Percentiles rank a stretch among this genome's conserved stretches.
These are phyloP conservation scores for Pichia inconspicua DNA, from an alignment of 1,139 yeast genomes.

Conservation along the genomic window DNA sequence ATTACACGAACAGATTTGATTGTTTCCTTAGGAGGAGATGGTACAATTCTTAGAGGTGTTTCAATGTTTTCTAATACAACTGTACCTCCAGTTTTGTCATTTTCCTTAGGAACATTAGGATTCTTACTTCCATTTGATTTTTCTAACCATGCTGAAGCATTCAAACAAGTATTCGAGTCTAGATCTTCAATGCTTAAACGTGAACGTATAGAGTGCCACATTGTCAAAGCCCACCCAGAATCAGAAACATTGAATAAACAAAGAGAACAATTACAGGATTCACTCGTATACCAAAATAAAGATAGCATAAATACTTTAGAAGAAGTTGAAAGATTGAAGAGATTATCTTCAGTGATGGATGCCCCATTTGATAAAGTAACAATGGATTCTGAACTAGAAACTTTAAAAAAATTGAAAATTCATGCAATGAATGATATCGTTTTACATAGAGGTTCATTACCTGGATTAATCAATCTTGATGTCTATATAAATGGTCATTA, in stretches of 20 bases:
- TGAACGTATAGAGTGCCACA: conserved; percentile 69
- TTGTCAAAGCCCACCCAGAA: conserved; percentile 34
- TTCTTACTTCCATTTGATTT: conserved; percentile 84
- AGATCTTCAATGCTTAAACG: conserved; percentile 68
- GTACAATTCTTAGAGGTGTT: conserved; percentile 62
- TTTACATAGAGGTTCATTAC: conserved; percentile 81
- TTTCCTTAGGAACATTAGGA: conserved; percentile 88
- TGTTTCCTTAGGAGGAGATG: conserved; percentile 92
- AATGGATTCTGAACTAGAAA: conserved; percentile 6
- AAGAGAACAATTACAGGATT: conserved; percentile 10
- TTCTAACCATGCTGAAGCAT: conserved; percentile 50
- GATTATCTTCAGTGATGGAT: conserved; percentile 13
- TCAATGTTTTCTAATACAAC: conserved; percentile 54
- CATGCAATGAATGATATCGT: conserved; percentile 92
- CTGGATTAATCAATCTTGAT: conserved; percentile 77
- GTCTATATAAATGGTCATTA: conserved; percentile 74
- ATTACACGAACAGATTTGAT: conserved; percentile 57
- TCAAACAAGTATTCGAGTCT: conserved; percentile 56
- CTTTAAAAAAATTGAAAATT: conserved; percentile 28
- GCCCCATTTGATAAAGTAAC: conserved; percentile 12
- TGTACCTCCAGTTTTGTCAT: conserved; percentile 86
- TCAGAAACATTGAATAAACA: conserved; percentile 5
- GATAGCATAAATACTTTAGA: conserved; percentile 1
- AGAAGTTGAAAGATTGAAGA: conserved; percentile 14
- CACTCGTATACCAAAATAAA: conserved; percentile 3